These are phyloP conservation scores for Amanita subjunquillea DNA, from an alignment of 768 basidiomycete species.

Conservation along the genomic window DNA sequence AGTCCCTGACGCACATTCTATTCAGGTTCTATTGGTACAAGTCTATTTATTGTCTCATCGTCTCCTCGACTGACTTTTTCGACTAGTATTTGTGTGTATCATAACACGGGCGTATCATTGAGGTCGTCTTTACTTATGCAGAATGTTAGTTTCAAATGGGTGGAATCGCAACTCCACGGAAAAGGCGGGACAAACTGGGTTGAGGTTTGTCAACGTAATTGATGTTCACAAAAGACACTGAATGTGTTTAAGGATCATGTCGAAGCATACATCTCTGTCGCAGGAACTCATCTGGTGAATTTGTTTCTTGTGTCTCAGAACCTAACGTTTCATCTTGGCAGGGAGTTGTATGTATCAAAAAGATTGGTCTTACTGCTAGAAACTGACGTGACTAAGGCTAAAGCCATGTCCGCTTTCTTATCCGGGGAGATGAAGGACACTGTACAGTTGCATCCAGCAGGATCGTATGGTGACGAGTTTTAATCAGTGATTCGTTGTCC, in stretches of 20 bases:
- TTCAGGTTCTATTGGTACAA: slow-evolving; percentile 41
- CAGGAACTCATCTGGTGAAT: slow-evolving; percentile 76
- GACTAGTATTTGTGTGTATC: slow-evolving; percentile 74
- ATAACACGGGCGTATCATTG: slow-evolving; percentile 1
- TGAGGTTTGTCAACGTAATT: slow-evolving; percentile 42
- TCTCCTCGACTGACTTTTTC: slow-evolving; percentile 4
- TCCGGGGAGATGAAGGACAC: slow-evolving; percentile 96
- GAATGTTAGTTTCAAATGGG: slow-evolving; percentile 79
- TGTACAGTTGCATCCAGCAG: slow-evolving; percentile 74
- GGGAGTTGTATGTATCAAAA: slow-evolving; percentile 55
- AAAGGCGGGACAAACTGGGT: slow-evolving; percentile 85
- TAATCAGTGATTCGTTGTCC: neutral
- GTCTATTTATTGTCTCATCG: neutral
- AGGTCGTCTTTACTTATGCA: neutral
- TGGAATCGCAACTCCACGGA: slow-evolving; percentile 77
- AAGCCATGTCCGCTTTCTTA: slow-evolving; percentile 91
- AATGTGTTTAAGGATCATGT: slow-evolving; percentile 54
- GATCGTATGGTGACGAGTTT: slow-evolving; percentile 51
- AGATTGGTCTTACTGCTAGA: neutral
- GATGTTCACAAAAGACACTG: slow-evolving; percentile 2
- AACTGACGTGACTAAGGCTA: slow-evolving; percentile 38
- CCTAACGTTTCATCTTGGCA: slow-evolving; percentile 16
- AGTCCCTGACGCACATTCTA: neutral
- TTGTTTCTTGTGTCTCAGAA: neutral
- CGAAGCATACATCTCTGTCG: slow-evolving; percentile 75